A percentile compares a stretch with the other conserved stretches of the same genome.
These are phyloP conservation scores for Tylopilus cervinicoccineus DNA, from an alignment of 768 basidiomycete genomes.

Conservation along the genomic window DNA sequence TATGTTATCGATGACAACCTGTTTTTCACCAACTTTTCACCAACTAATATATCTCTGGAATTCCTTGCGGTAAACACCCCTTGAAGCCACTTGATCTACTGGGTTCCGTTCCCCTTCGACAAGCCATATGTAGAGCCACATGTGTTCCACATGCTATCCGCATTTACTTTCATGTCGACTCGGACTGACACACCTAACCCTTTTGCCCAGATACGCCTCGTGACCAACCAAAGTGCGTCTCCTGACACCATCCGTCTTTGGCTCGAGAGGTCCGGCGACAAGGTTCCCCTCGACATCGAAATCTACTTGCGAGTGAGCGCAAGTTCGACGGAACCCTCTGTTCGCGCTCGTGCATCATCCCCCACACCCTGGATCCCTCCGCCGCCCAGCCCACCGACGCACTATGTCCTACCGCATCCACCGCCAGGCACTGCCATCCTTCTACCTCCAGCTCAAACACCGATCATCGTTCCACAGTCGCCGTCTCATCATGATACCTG, in stretches of 20 bases:
- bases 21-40: slow-evolving; percentile 3
- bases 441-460: slow-evolving; percentile 36
- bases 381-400: slow-evolving; percentile 29
- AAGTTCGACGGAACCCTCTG: slow-evolving; percentile 19
- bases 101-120: neutral
- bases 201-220: slow-evolving; percentile 58
- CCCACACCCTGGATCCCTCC: slow-evolving; percentile 32
- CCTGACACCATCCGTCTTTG: slow-evolving; percentile 79
- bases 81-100: neutral
- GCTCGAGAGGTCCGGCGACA: slow-evolving; percentile 73
- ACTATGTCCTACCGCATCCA: slow-evolving; percentile 37
- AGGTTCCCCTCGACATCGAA: slow-evolving; percentile 73
- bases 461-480: slow-evolving; percentile 46
- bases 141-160: slow-evolving; percentile 2
- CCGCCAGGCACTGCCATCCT: slow-evolving; percentile 27
- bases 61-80: slow-evolving; percentile 2
- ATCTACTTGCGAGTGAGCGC: slow-evolving; percentile 61
- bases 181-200: slow-evolving; percentile 1
- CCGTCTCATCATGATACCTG: slow-evolving; percentile 39
- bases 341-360: slow-evolving; percentile 25
- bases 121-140: neutral
- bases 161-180: neutral
- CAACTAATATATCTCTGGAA: neutral
- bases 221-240: slow-evolving; percentile 64
- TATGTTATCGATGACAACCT: slow-evolving; percentile 15